phyloP scores from a whole-genome alignment of 208 protist genomes.

The Trypanosomatidae sp. region DNA sequence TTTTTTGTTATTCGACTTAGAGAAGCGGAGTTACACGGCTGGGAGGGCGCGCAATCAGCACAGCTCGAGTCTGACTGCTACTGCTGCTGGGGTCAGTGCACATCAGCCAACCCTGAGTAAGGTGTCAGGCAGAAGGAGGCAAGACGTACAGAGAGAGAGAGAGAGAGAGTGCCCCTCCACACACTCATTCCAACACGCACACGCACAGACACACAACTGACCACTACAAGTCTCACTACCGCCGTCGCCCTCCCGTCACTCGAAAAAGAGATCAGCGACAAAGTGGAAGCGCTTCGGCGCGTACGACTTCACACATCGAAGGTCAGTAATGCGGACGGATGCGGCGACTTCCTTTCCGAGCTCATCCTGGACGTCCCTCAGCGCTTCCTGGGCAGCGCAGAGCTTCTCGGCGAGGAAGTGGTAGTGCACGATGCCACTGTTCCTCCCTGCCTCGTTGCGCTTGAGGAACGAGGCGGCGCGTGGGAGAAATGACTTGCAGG shows the following conservation, averaged over 20 bases:
- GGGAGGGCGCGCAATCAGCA: neutral
- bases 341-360: slow-evolving; percentile 45
- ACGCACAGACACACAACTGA: neutral
- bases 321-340: slow-evolving; percentile 23
- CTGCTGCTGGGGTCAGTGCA: neutral
- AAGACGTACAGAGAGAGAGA: neutral
- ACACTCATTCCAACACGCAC: neutral
- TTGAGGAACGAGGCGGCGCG: slow-evolving; percentile 81
- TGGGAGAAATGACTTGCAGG: slow-evolving; percentile 71
- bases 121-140: too few species aligned
- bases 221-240: neutral
- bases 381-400: slow-evolving; percentile 23
- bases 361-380: slow-evolving; percentile 46
- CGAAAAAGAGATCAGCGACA: slow-evolving; percentile 76
- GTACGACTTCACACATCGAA: slow-evolving; percentile 92
- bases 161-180: neutral
- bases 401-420: slow-evolving; percentile 81
- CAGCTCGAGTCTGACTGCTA: neutral
- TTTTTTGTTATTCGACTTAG: neutral
- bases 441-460: slow-evolving; percentile 14
- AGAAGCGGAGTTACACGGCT: neutral
- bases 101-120: neutral
- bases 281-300: slow-evolving; percentile 84
- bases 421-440: slow-evolving; percentile 81
- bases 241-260: neutral